phyloP scores from a whole-genome alignment of 192 early-diverging fungal genomes.

The Coemansia sp. region DNA sequence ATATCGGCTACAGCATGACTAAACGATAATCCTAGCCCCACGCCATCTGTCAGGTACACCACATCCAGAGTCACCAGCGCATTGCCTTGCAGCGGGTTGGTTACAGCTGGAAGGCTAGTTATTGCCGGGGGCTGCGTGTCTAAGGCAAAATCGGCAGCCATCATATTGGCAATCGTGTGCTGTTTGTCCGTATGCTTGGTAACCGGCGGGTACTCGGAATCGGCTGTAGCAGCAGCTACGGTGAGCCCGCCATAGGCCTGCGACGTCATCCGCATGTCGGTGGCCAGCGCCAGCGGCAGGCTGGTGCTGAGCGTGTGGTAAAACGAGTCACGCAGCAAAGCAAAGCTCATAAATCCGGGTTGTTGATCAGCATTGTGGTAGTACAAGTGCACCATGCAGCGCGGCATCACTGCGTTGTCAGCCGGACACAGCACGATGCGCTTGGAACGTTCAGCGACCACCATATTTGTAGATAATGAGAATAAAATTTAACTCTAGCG shows the following conservation, averaged over 20 bases:
- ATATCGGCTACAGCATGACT: slow-evolving; percentile 25
- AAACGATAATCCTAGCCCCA: slow-evolving; percentile 10
- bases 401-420: neutral
- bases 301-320: slow-evolving; percentile 9
- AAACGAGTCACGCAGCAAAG: slow-evolving; percentile 6
- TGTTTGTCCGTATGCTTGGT: slow-evolving; percentile 3
- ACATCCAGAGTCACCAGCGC: slow-evolving; percentile 16
- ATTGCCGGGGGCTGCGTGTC: slow-evolving; percentile 14
- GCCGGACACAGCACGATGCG: slow-evolving; percentile 3
- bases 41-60: slow-evolving; percentile 30
- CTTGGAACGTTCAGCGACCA: neutral
- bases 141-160: neutral
- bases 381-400: slow-evolving; percentile 5
- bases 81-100: slow-evolving; percentile 24
- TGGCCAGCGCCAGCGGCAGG: slow-evolving; percentile 13
- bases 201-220: neutral
- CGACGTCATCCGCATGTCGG: slow-evolving; percentile 1
- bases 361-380: neutral
- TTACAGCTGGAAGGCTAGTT: neutral
- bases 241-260: slow-evolving; percentile 2
- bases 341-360: slow-evolving; percentile 23
- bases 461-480: no score
- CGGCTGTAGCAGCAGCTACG: neutral
- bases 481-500: no score
- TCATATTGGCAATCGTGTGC: slow-evolving; percentile 17